Conservation (phyloP, 1,284 basidiomycete genomes). For the Neotropicomus parvogracilis region DNA sequence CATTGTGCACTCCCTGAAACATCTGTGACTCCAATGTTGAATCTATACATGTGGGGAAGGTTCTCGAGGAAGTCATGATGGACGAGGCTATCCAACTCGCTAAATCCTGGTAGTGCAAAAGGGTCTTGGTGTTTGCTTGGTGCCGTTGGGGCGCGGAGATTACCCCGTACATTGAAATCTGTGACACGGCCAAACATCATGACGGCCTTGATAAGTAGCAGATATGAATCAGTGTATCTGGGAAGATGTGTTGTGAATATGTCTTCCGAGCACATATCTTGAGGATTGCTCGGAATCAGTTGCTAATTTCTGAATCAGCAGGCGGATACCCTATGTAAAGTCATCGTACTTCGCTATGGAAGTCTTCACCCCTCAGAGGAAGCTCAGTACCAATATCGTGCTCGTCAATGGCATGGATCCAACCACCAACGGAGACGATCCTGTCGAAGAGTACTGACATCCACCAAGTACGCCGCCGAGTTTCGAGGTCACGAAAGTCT, state of each 20-base stretch:
- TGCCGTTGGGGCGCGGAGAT: conserved; percentile 54
- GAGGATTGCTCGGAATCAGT: conserved; percentile 63
- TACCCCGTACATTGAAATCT: conserved; percentile 73
- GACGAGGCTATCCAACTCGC: conserved; percentile 64
- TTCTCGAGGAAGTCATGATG: conserved; percentile 62
- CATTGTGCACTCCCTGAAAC: conserved; percentile 46
- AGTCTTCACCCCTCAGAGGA: conserved; percentile 67
- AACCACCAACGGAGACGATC: conserved; percentile 82
- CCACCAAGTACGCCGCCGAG: conserved; percentile 79
- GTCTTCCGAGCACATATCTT: conserved; percentile 58
- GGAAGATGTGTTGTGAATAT: conserved; percentile 66
- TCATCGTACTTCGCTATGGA: conserved; percentile 58
- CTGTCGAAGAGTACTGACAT: conserved; percentile 82
- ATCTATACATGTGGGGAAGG: conserved; percentile 63
- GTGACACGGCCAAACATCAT: conserved; percentile 82
- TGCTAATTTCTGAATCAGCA: conserved; percentile 37
- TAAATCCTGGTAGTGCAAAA: conserved; percentile 59
- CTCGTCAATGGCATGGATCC: conserved; percentile 79
- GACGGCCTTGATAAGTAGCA: conserved; percentile 72
- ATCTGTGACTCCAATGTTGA: conserved; percentile 57
- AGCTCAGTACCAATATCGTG: conserved; percentile 77
- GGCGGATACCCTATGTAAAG: conserved; percentile 3
- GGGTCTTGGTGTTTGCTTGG: conserved; percentile 68
- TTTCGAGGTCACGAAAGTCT: conserved; percentile 69
- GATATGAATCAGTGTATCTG: conserved; percentile 73